phyloP scores from a whole-genome alignment of 2,329 filamentous ascomycete species.

The Colletotrichum lentis region DNA sequence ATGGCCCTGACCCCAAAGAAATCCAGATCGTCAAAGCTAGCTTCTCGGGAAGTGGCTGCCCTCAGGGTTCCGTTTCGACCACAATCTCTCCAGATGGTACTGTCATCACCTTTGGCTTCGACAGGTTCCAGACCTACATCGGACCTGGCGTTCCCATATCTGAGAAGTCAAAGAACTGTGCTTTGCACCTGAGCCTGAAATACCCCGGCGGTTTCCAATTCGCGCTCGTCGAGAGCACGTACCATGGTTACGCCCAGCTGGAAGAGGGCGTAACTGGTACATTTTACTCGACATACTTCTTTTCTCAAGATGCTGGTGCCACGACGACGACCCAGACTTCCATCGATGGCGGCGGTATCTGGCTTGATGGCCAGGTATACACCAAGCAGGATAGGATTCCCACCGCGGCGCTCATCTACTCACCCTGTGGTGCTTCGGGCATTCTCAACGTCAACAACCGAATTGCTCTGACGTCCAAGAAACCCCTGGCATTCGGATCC shows the following conservation, averaged over 20 bases:
- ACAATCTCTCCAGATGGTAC: slow-evolving; percentile 54
- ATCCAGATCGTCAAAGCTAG: slow-evolving; percentile 53
- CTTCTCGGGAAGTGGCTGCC: slow-evolving; percentile 56
- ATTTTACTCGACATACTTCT: slow-evolving; percentile 59
- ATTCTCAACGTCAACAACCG: slow-evolving; percentile 55
- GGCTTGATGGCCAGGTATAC: slow-evolving; percentile 55
- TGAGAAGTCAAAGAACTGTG: slow-evolving; percentile 57
- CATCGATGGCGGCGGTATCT: slow-evolving; percentile 53
- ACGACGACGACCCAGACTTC: slow-evolving; percentile 56
- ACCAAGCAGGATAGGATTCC: slow-evolving; percentile 56
- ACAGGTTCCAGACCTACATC: slow-evolving; percentile 58
- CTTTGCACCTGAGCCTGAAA: slow-evolving; percentile 56
- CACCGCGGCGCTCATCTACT: slow-evolving; percentile 55
- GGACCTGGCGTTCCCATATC: slow-evolving; percentile 50
- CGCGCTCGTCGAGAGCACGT: slow-evolving; percentile 56
- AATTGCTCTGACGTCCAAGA: slow-evolving; percentile 47
- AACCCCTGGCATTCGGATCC: slow-evolving; percentile 46
- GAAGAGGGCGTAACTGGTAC: slow-evolving; percentile 54
- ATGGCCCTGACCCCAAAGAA: slow-evolving; percentile 50
- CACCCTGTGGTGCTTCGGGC: slow-evolving; percentile 55
- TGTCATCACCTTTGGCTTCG: slow-evolving; percentile 58
- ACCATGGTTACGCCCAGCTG: slow-evolving; percentile 59
- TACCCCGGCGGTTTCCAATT: slow-evolving; percentile 59
- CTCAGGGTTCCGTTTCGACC: slow-evolving; percentile 54
- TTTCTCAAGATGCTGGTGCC: slow-evolving; percentile 54